Percentiles rank a stretch among this genome's conserved stretches.
These are phyloP conservation scores for Immersiella caudata DNA, from an alignment of 495 filamentous ascomycete genomes.

Conservation along the genomic window DNA sequence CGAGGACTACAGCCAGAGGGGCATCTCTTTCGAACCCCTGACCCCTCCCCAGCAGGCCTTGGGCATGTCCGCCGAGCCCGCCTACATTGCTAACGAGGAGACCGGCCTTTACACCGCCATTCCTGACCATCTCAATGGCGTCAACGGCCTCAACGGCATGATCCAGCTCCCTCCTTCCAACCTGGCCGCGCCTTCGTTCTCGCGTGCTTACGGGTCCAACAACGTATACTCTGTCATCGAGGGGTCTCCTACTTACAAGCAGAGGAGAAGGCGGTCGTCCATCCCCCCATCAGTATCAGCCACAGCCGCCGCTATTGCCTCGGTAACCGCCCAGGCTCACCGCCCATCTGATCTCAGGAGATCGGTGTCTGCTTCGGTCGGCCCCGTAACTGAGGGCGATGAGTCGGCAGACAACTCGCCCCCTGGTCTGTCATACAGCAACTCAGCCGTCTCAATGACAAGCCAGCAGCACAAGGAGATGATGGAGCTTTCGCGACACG, in stretches of 20 bases:
- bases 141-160: slow-evolving; percentile 72
- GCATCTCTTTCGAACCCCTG: slow-evolving; percentile 92
- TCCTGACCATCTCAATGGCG: slow-evolving; percentile 68
- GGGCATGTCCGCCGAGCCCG: slow-evolving; percentile 78
- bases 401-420: slow-evolving; percentile 72
- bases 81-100: slow-evolving; percentile 97
- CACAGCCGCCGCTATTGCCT: slow-evolving; percentile 63
- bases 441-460: slow-evolving; percentile 57
- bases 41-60: slow-evolving; percentile 91
- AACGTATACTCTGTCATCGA: slow-evolving; percentile 95
- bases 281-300: slow-evolving; percentile 74
- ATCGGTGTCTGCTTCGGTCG: slow-evolving; percentile 87
- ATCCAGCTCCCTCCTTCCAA: slow-evolving; percentile 91
- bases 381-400: slow-evolving; percentile 76
- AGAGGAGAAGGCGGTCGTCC: slow-evolving; percentile 88
- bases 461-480: slow-evolving; percentile 74
- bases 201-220: slow-evolving; percentile 70
- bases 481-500: slow-evolving; percentile 81
- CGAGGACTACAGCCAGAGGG: slow-evolving; percentile 96
- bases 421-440: slow-evolving; percentile 67
- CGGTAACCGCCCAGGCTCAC: slow-evolving; percentile 57
- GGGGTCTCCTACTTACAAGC: slow-evolving; percentile 98
- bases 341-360: slow-evolving; percentile 85
- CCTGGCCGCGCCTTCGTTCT: slow-evolving; percentile 73
- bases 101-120: slow-evolving; percentile 94